Evolutionary conservation across 2,329 filamentous ascomycete species (phyloP).

Genomic region (Fusarium circinatum): DNA sequence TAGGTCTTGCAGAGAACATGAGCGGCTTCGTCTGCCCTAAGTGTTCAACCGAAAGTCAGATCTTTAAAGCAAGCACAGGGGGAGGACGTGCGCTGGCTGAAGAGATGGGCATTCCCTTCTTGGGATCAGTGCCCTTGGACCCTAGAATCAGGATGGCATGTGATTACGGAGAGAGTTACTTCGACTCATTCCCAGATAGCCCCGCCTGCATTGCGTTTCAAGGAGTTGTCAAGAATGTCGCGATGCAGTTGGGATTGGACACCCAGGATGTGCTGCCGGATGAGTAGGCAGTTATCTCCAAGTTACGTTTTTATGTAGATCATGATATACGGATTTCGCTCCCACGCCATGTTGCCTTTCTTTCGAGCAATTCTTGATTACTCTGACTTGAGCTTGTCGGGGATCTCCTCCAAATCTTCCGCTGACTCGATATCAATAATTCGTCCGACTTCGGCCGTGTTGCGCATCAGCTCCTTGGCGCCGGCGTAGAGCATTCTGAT

Average conservation of each 20-base stretch:
- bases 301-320: constrained; percentile 29
- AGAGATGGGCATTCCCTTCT: constrained; percentile 88
- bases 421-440: constrained; percentile 85
- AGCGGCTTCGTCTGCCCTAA: constrained; percentile 95
- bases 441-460: constrained; percentile 87
- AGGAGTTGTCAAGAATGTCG: constrained; percentile 80
- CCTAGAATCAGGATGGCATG: constrained; percentile 95
- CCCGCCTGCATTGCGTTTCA: constrained; percentile 87
- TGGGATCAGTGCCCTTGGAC: constrained; percentile 91
- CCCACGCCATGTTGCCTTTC: not conserved
- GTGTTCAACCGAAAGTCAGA: constrained; percentile 83
- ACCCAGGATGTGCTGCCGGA: constrained; percentile 61
- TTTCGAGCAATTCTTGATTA: constrained; percentile 1
- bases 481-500: constrained; percentile 94
- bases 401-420: constrained; percentile 86
- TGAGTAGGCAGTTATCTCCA: constrained; percentile 37
- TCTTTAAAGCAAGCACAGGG: constrained; percentile 91
- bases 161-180: constrained; percentile 97
- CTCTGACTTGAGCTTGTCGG: constrained; percentile 63
- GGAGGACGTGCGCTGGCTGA: constrained; percentile 82
- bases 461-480: constrained; percentile 95
- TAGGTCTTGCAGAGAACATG: constrained; percentile 98
- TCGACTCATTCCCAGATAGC: constrained; percentile 92
- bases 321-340: constrained; percentile 23
- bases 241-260: constrained; percentile 71